phyloP scores from a whole-genome alignment of 2,329 filamentous ascomycete genomes.

The Diaporthe aspalathi region DNA sequence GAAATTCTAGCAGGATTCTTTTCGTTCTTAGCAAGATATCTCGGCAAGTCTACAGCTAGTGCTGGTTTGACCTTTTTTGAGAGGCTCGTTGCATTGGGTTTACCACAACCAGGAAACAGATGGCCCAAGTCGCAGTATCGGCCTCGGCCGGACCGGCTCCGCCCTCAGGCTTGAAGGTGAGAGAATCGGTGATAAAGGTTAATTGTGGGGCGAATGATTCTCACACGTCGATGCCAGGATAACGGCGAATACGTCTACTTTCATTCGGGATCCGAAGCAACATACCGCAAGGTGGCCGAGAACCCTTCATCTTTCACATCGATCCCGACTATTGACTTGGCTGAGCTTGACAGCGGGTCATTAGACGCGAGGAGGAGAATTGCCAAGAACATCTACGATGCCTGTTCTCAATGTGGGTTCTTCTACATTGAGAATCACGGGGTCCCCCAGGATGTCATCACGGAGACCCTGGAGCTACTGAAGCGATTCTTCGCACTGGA shows the following conservation, averaged over 20 bases:
- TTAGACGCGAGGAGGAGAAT: slow-evolving; percentile 42
- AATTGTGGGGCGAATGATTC: too few species aligned
- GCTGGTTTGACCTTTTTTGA: neutral
- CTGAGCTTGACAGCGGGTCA: slow-evolving; percentile 42
- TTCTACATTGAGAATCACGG: slow-evolving; percentile 50
- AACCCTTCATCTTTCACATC: slow-evolving; percentile 46
- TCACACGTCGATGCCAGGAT: slow-evolving; percentile 18
- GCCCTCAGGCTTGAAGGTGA: slow-evolving; percentile 4
- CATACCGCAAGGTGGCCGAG: slow-evolving; percentile 46
- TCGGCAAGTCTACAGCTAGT: neutral
- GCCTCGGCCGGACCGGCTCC: neutral
- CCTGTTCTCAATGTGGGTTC: slow-evolving; percentile 46
- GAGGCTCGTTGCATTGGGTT: neutral
- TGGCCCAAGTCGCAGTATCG: neutral
- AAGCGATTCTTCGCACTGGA: slow-evolving; percentile 49
- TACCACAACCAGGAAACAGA: neutral
- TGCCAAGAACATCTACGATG: slow-evolving; percentile 44
- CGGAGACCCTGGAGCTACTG: slow-evolving; percentile 43
- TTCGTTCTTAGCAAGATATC: neutral
- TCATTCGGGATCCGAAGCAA: slow-evolving; percentile 47
- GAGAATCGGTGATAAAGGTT: neutral
- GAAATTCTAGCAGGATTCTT: neutral
- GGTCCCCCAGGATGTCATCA: slow-evolving; percentile 43
- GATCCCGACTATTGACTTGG: slow-evolving; percentile 49
- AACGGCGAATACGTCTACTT: slow-evolving; percentile 47